Base-by-base conservation (phyloP, 306 rosid genomes). In the Sechiopsis laciniata region DNA sequence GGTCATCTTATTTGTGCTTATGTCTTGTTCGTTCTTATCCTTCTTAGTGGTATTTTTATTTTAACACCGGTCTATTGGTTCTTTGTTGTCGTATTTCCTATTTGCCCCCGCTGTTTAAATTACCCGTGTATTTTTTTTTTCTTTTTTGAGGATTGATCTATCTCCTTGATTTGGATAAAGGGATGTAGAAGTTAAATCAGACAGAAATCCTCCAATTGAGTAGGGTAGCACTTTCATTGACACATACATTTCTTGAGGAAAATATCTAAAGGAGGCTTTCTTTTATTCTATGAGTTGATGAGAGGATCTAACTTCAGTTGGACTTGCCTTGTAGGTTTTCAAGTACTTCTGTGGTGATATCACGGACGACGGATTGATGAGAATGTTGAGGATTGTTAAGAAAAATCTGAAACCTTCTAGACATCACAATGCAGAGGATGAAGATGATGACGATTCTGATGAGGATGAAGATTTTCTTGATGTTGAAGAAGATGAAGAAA, bases 351-450 rank as follows among this genome's bases (percentile, higher is more conserved):
- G 96, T 77, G 76, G 40, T 64, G 87, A 83, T 52, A 81, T 88
- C 71, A 91, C 92, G 0, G 87, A 85, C 80, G 95, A 91, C 78
- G 91, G 92, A 58, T 78, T 95, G 74, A 78, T 88, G 79, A 88
- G 80, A 73, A 91, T 95, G 96, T 76, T 95, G 84, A 89, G 88
- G 72, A 92, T 91, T 74, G 83, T 91, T 19, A 89, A 84, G 80
- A 95, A 85, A 85, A 84, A 80, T 63, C 72, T 95, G 71, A 94
- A 90, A 80, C 95, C 95, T 52, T 78, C 95, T 16, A 87, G 97
- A 79, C 97, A 83, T 84, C 90, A 92, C 52, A 84, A 80, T 79
- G 78, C 84, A 10, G 90, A 76, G 54, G 78, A 81, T 83, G 88
- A 83, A 17, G 84, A 86, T 9, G 82, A 87, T 3, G 86, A 66